phyloP scores from a whole-genome alignment of 2,329 filamentous ascomycete genomes.

The Cercospora zeina region DNA sequence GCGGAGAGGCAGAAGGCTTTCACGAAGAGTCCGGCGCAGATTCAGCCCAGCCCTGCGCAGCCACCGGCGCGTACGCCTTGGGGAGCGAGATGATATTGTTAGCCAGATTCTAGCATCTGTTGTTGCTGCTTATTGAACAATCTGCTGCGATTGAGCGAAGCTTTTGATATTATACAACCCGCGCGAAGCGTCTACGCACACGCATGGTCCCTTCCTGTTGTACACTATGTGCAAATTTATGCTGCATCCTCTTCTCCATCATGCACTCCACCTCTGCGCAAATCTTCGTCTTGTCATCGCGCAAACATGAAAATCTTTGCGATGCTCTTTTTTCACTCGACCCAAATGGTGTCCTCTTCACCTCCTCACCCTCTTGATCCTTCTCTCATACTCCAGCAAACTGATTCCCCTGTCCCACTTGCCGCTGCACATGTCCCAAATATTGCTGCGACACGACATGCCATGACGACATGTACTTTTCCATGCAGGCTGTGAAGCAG shows the following conservation, averaged over 20 bases:
- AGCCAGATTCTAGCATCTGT: background rate
- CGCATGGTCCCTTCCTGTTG: constrained; percentile 5
- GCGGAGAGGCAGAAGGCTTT: constrained; percentile 57
- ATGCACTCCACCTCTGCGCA: background rate
- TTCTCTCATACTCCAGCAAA: constrained; percentile 4
- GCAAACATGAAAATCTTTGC: constrained; percentile 19
- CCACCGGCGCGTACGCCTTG: constrained; percentile 5
- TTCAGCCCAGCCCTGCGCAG: constrained; percentile 26
- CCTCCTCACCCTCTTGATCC: background rate
- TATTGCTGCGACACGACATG: constrained; percentile 55
- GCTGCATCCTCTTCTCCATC: background rate
- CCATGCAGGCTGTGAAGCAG: constrained; percentile 56
- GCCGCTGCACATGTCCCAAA: constrained; percentile 51
- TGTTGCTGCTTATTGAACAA: background rate
- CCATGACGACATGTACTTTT: constrained; percentile 58
- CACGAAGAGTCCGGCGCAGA: constrained; percentile 34
- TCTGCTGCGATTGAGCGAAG: constrained; percentile 15
- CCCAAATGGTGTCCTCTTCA: background rate
- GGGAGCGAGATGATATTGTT: background rate
- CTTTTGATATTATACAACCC: constrained; percentile 5
- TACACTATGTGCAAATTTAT: constrained; percentile 2
- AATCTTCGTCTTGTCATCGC: background rate
- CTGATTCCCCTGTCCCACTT: constrained; percentile 21
- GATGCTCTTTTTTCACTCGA: constrained; percentile 5
- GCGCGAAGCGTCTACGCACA: constrained; percentile 3